Evolutionary conservation across 139 green algal genomes (phyloP).

Genomic region (Parachlorella kessleri): DNA sequence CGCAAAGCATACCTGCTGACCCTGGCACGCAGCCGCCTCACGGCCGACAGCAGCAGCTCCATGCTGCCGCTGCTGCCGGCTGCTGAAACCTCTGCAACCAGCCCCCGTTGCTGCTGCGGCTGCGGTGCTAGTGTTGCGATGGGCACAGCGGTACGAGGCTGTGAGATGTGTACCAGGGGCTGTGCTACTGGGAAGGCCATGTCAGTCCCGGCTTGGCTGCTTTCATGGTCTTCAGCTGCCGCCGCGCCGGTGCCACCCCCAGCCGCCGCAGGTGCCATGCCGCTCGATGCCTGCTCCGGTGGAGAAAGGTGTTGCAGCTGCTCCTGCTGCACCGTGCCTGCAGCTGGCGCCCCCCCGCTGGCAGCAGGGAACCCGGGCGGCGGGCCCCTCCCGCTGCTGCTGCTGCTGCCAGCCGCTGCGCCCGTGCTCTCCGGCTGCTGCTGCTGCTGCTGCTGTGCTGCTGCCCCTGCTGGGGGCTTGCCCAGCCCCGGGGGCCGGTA

Average conservation of each 20-base stretch:
- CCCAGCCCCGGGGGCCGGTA: conserved; percentile 1
- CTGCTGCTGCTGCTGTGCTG: background rate
- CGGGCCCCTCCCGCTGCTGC: background rate
- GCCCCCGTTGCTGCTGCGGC: background rate
- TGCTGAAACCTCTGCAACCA: too few species aligned
- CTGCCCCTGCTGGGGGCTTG: background rate
- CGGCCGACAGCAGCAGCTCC: background rate
- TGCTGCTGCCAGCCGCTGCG: background rate
- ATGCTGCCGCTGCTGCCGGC: background rate
- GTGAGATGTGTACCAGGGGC: too few species aligned
- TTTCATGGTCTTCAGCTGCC: background rate
- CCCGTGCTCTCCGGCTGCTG: background rate
- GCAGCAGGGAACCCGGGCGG: too few species aligned
- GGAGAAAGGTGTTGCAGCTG: background rate
- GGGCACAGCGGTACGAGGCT: too few species aligned
- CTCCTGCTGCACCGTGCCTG: background rate
- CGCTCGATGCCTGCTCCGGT: background rate
- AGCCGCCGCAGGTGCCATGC: background rate
- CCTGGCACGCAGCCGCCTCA: background rate
- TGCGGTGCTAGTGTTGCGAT: background rate
- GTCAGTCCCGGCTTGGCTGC: background rate
- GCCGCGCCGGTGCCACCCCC: too few species aligned
- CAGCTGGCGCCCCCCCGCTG: too few species aligned
- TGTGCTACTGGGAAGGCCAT: background rate
- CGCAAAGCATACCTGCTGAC: background rate